Evolutionary conservation across 192 early-diverging fungal species (phyloP), one percentile per base, ranked within the genome.

Genomic region (Rhizoclosmatium sp.): DNA sequence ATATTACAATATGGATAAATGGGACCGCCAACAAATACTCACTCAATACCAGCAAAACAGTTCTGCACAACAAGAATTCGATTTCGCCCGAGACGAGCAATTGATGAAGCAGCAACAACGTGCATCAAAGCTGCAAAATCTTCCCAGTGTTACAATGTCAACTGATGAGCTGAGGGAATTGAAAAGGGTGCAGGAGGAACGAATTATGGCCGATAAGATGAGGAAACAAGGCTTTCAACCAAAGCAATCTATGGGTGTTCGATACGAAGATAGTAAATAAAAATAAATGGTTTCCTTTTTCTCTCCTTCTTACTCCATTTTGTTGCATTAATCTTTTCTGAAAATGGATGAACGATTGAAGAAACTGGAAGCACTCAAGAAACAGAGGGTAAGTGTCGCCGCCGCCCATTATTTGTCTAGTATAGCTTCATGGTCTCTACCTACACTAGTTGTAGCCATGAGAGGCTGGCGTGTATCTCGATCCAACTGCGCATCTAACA

Each of bases 331-430:
- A 31, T 31, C 31, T 31, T 31, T 56, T 56, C 54, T 9, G 19
- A 77, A 61, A 12, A 59, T 87, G 74, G 76, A 76, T 47, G 87
- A 69, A 16, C 85, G 85, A 16, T 73, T 89, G 51, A 81, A 82
- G 68, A 88, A 88, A 40, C 49, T 88, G 12, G 78, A 88, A 64
- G 70, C 66, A 54, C 74, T 88, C 31, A 87, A 88, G 72, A 73
- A 80, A 75, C 83, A 84, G 76, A 69, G 84, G 82, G 87, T 82
- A 78, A 67, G 75, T 47, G 51, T 54, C 9, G 51, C 51, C 16
- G 51, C 16, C 51, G 9, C 16, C 16, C 51, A 54, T 1, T 12
- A 54, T 16, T 54, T 7, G 9, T 16, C 5, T 54, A 7, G 51
- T 54, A 31, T 31, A 31, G 31, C 31, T 31, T 31, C 31, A 31